Conservation (phyloP, 2,329 filamentous ascomycete species). For the Phialocephala subalpina region DNA sequence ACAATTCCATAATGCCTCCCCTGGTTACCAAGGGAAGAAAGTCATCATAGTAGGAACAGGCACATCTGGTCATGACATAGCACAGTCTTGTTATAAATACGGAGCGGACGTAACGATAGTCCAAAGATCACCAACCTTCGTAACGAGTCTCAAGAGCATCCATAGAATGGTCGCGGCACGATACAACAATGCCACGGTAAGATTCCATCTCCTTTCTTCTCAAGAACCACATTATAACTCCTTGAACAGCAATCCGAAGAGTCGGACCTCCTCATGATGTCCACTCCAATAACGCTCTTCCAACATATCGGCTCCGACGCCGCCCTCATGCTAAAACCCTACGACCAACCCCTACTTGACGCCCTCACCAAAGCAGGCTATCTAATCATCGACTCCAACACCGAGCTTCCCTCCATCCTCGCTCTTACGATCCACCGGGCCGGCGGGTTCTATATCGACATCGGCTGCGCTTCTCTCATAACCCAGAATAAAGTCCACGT, state of each 20-base stretch:
- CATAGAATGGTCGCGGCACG: background rate
- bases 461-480: constrained; percentile 58
- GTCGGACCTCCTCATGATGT: constrained; percentile 66
- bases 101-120: constrained; percentile 74
- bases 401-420: constrained; percentile 59
- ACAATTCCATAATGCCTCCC: constrained; percentile 50
- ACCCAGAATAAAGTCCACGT: constrained; percentile 59
- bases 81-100: constrained; percentile 70
- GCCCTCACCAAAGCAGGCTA: constrained; percentile 63
- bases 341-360: constrained; percentile 49
- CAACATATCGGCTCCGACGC: constrained; percentile 63
- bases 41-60: constrained; percentile 72
- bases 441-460: constrained; percentile 64
- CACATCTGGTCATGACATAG: constrained; percentile 74
- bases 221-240: background rate
- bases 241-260: constrained; percentile 52
- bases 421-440: constrained; percentile 62
- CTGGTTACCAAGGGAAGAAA: constrained; percentile 55
- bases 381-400: constrained; percentile 60
- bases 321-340: constrained; percentile 45
- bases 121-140: constrained; percentile 55
- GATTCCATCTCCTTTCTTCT: background rate
- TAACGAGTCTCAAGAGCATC: background rate
- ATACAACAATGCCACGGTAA: constrained; percentile 6
- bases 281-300: constrained; percentile 63